Evolutionary conservation across 768 basidiomycete genomes (phyloP).

Genomic region (Rubroboletus satanas): DNA sequence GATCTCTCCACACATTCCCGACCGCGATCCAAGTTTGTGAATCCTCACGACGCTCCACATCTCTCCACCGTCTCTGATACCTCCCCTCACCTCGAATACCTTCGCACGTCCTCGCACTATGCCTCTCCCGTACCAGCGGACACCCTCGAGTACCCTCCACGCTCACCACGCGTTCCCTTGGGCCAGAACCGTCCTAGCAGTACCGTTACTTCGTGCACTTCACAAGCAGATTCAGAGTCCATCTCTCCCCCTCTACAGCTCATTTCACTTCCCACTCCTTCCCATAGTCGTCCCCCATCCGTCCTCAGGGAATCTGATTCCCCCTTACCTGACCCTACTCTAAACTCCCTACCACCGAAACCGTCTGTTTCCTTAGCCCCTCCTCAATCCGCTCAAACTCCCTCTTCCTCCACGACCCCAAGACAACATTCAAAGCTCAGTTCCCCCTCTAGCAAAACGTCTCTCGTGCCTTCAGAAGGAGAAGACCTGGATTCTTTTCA

Average conservation of each 20-base stretch:
- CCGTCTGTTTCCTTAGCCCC: conserved; percentile 17
- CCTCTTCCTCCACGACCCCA: conserved; percentile 26
- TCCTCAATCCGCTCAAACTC: conserved; percentile 38
- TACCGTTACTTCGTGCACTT: conserved; percentile 28
- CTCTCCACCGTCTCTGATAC: conserved; percentile 26
- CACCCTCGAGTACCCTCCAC: conserved; percentile 25
- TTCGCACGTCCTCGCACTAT: conserved; percentile 20
- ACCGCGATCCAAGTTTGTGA: conserved; percentile 16
- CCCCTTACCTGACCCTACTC: conserved; percentile 20
- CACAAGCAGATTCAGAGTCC: conserved; percentile 18
- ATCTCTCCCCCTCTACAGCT: conserved; percentile 15
- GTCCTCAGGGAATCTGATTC: conserved; percentile 20
- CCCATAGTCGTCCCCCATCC: conserved; percentile 30
- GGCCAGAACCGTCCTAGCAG: conserved; percentile 20
- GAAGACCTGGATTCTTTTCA: conserved; percentile 82
- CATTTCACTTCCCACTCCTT: conserved; percentile 25
- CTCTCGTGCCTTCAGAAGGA: conserved; percentile 68
- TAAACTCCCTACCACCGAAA: conserved; percentile 17
- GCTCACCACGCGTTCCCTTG: conserved; percentile 22
- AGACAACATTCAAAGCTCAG: conserved; percentile 30
- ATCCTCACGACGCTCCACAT: conserved; percentile 22
- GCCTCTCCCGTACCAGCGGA: conserved; percentile 11
- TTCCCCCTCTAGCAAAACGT: conserved; percentile 48
- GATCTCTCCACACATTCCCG: conserved; percentile 28
- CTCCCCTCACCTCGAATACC: conserved; percentile 19